Evolutionary conservation across 371 early-diverging fungal genomes (phyloP).

Genomic region (Zancudomyces culisetae): DNA sequence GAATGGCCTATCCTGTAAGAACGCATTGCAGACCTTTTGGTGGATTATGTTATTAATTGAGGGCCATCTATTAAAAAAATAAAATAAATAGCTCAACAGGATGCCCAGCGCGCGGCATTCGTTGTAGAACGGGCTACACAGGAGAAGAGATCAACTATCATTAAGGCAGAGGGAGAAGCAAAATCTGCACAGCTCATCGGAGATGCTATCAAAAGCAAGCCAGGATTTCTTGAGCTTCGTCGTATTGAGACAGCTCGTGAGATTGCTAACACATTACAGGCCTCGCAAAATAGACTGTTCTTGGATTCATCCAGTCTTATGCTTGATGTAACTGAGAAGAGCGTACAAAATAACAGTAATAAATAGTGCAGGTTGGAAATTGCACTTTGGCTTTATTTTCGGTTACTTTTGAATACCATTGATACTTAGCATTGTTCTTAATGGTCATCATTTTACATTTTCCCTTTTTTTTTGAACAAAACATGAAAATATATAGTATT

Average conservation of each 20-base stretch:
- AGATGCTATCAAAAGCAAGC: conserved; percentile 86
- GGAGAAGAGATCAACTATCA: conserved; percentile 94
- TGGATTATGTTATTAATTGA: neutral
- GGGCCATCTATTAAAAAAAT: neutral
- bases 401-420: neutral
- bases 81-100: conserved; percentile 81
- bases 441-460: too few species aligned
- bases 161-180: conserved; percentile 94
- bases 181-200: conserved; percentile 53
- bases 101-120: conserved; percentile 95
- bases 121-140: conserved; percentile 88
- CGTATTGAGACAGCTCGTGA: conserved; percentile 91
- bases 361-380: neutral
- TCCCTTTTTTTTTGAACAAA: too few species aligned
- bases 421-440: too few species aligned
- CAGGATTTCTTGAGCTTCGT: conserved; percentile 88
- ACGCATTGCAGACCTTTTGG: neutral
- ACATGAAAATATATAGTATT: too few species aligned
- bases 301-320: conserved; percentile 78
- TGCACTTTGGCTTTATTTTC: neutral
- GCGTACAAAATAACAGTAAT: too few species aligned
- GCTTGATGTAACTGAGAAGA: conserved; percentile 42
- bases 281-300: conserved; percentile 73
- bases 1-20: too few species aligned
- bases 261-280: conserved; percentile 69